These are phyloP conservation scores for Teratosphaeria destructans DNA, from an alignment of 2,329 filamentous ascomycete species.

Conservation along the genomic window DNA sequence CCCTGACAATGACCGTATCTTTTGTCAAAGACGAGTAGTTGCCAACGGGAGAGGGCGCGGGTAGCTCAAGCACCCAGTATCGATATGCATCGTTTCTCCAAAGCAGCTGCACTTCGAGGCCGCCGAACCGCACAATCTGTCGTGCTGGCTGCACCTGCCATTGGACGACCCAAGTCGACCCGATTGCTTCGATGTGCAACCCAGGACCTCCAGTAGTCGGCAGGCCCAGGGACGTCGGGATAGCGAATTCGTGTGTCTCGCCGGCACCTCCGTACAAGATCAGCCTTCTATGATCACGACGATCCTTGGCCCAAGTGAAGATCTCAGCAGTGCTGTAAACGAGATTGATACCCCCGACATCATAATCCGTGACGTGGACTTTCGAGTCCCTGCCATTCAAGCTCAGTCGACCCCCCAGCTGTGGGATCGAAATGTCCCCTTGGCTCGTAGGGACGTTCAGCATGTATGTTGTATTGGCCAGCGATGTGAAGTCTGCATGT, in stretches of 20 bases:
- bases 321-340: slow-evolving; percentile 62
- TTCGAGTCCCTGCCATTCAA: slow-evolving; percentile 56
- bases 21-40: slow-evolving; percentile 26
- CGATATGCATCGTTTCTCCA: slow-evolving; percentile 58
- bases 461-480: slow-evolving; percentile 49
- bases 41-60: slow-evolving; percentile 24
- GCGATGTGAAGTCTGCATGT: slow-evolving; percentile 55
- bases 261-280: slow-evolving; percentile 53
- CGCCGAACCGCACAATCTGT: slow-evolving; percentile 41
- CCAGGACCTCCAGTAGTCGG: slow-evolving; percentile 6
- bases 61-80: slow-evolving; percentile 55
- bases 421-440: slow-evolving; percentile 49
- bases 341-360: slow-evolving; percentile 46
- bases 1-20: slow-evolving; percentile 43
- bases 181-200: slow-evolving; percentile 26
- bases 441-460: slow-evolving; percentile 52
- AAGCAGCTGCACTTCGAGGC: slow-evolving; percentile 47
- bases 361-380: slow-evolving; percentile 57
- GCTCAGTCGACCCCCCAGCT: slow-evolving; percentile 46
- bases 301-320: slow-evolving; percentile 53
- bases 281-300: slow-evolving; percentile 44
- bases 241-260: slow-evolving; percentile 54
- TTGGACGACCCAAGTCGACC: slow-evolving; percentile 38
- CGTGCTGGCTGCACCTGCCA: slow-evolving; percentile 47
- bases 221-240: slow-evolving; percentile 33